These are phyloP conservation scores for Diplocarpon rosae DNA, from an alignment of 2,329 filamentous ascomycete genomes.

Conservation along the genomic window DNA sequence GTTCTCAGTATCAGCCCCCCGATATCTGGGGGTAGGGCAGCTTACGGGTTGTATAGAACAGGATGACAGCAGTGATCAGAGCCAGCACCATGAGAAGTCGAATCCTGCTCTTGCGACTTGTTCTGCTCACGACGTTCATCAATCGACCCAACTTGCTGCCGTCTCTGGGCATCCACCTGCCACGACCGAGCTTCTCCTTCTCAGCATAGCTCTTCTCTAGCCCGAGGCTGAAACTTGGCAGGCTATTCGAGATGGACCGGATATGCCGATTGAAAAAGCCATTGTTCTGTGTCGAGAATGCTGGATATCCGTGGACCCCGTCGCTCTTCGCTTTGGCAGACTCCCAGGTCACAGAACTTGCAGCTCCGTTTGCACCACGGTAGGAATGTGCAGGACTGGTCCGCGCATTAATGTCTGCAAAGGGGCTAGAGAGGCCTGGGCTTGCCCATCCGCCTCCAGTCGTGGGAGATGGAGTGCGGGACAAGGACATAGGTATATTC, in stretches of 20 bases:
- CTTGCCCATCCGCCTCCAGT: constrained; percentile 83
- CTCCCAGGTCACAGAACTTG: constrained; percentile 63
- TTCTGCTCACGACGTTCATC: constrained; percentile 35
- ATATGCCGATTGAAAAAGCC: constrained; percentile 83
- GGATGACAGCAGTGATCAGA: constrained; percentile 47
- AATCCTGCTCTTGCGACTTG: constrained; percentile 56
- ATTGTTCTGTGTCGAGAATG: constrained; percentile 69
- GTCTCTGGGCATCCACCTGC: constrained; percentile 41
- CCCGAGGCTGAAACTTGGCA: constrained; percentile 58
- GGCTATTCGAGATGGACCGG: constrained; percentile 65
- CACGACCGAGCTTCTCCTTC: constrained; percentile 64
- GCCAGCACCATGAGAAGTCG: constrained; percentile 48
- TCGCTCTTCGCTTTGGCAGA: constrained; percentile 68
- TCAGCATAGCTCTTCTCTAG: constrained; percentile 46
- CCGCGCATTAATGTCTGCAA: constrained; percentile 46
- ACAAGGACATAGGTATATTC: constrained; percentile 62
- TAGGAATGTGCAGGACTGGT: constrained; percentile 48
- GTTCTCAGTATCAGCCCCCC: constrained; percentile 9
- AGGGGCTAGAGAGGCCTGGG: constrained; percentile 61
- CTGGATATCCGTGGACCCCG: constrained; percentile 63
- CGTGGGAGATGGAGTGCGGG: constrained; percentile 76
- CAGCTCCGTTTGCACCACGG: constrained; percentile 41
- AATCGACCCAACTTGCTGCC: constrained; percentile 38
- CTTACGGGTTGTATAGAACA: constrained; percentile 69
- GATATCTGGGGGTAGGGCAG: constrained; percentile 18